phyloP scores from a whole-genome alignment of 2,329 filamentous ascomycete species.

The Aspergillus sojae region DNA sequence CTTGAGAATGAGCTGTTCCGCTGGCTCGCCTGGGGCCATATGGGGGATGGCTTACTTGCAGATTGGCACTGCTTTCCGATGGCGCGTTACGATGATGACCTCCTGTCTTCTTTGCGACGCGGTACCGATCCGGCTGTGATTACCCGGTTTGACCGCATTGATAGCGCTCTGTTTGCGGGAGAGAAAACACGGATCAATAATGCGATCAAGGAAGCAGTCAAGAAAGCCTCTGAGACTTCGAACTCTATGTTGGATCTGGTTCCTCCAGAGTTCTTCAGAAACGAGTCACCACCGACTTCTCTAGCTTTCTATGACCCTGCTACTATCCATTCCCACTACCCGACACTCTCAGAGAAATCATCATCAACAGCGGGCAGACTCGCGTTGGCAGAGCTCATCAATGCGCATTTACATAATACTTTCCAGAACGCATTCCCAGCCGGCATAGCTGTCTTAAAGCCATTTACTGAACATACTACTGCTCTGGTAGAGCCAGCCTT shows the following conservation, averaged over 20 bases:
- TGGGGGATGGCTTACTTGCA: constrained; percentile 80
- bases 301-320: constrained; percentile 76
- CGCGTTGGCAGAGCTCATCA: constrained; percentile 74
- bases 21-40: constrained; percentile 91
- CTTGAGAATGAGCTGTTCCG: constrained; percentile 73
- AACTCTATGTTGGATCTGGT: constrained; percentile 67
- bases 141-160: constrained; percentile 68
- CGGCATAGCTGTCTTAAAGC: constrained; percentile 81
- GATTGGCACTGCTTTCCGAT: constrained; percentile 85
- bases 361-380: constrained; percentile 63
- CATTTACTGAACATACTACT: constrained; percentile 73
- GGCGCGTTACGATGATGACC: constrained; percentile 70
- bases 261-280: constrained; percentile 61
- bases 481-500: constrained; percentile 70
- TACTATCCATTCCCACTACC: constrained; percentile 67
- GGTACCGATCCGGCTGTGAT: constrained; percentile 75
- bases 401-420: constrained; percentile 78
- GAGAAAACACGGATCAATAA: constrained; percentile 64
- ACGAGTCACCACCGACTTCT: constrained; percentile 68
- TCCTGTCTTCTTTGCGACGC: constrained; percentile 72
- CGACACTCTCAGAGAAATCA: constrained; percentile 64
- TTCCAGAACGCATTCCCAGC: constrained; percentile 79
- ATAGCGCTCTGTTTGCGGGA: constrained; percentile 73
- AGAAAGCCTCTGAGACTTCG: constrained; percentile 57
- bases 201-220: constrained; percentile 64